Evolutionary conservation across 495 filamentous ascomycete genomes (phyloP).

Genomic region (Aspergillus olivimuriae): DNA sequence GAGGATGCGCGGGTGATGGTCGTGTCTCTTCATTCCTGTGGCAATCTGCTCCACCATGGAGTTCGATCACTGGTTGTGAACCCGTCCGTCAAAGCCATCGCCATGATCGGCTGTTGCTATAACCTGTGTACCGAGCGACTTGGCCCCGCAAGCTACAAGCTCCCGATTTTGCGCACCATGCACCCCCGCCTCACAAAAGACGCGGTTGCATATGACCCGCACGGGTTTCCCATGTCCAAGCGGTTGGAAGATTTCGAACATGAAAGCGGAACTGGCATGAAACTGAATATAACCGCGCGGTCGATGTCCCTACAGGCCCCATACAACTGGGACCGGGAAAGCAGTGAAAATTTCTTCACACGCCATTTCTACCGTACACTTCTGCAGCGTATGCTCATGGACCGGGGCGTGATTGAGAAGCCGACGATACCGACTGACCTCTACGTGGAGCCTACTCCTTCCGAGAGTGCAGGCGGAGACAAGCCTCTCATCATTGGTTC

Average conservation of each 20-base stretch:
- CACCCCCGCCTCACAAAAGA: conserved; percentile 52
- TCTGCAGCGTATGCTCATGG: conserved; percentile 82
- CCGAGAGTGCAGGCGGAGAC: no score
- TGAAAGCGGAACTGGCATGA: conserved; percentile 50
- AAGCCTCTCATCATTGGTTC: conserved; percentile 82
- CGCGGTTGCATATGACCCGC: conserved; percentile 64
- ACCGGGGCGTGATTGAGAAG: conserved; percentile 63
- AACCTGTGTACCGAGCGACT: conserved; percentile 89
- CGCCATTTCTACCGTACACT: conserved; percentile 91
- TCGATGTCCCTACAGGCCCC: conserved; percentile 98
- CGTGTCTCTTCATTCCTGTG: conserved; percentile 93
- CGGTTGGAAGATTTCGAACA: conserved; percentile 55
- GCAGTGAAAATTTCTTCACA: conserved; percentile 84
- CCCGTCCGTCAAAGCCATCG: conserved; percentile 75
- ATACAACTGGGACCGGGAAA: conserved; percentile 75
- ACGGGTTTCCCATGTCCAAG: conserved; percentile 90
- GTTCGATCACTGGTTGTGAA: conserved; percentile 80
- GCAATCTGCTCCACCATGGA: conserved; percentile 92
- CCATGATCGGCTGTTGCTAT: conserved; percentile 96
- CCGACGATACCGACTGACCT: conserved; percentile 35
- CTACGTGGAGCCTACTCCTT: no score
- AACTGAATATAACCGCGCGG: conserved; percentile 89
- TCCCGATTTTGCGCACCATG: conserved; percentile 55
- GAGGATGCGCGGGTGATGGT: conserved; percentile 59
- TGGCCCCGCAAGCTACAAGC: conserved; percentile 78